Evolutionary conservation across 2,329 filamentous ascomycete genomes (phyloP), one percentile per base, ranked within the genome.

Genomic region (Fusarium sp.): DNA sequence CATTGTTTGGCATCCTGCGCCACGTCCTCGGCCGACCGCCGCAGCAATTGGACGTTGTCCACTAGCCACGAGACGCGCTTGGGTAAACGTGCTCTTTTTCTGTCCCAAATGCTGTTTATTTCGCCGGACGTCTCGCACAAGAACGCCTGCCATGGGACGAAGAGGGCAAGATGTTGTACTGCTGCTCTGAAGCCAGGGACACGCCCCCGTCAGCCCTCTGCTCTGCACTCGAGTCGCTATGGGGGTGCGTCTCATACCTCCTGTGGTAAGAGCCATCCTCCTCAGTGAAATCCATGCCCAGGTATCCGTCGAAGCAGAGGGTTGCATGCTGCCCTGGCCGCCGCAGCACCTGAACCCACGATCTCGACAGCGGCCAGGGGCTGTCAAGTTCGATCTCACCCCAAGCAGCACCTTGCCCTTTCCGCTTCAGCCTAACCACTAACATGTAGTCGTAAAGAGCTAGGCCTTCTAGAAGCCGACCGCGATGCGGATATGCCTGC

Each of bases 1-100:
- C 30, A 50, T 36, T 50, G 30, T 36, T 18, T 50, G 12, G 47
- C 30, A 37, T 50, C 47, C 15, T 18, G 30, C 47, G 15, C 16
- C 30, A 37, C 47, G 18, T 50, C 47, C 18, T 50, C 47, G 8
- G 47, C 28, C 30, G 30, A 50, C 16, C 47, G 47, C 15, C 47
- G 47, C 13, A 50, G 47, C n/a, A 50, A n/a, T 36, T 50, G 30
- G 47, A 50, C n/a, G 47, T 50, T 50, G 13, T 50, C 47, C 16
- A 36, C 30, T 15, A 31, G 13, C 8, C 9, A 50, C 13, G 47
- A 36, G 28, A 50, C 11, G 15, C 47, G 28, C 16, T 12, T 36
- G 15, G 15, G 13, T n/a, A 50, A n/a, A n/a, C 7, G 9, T 23
- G 28, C 47, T 18, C 16, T 50, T 36, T 50, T 11, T 37, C 30